Conservation (phyloP, 768 basidiomycete species). For the Xerocomellus amylosporus region DNA sequence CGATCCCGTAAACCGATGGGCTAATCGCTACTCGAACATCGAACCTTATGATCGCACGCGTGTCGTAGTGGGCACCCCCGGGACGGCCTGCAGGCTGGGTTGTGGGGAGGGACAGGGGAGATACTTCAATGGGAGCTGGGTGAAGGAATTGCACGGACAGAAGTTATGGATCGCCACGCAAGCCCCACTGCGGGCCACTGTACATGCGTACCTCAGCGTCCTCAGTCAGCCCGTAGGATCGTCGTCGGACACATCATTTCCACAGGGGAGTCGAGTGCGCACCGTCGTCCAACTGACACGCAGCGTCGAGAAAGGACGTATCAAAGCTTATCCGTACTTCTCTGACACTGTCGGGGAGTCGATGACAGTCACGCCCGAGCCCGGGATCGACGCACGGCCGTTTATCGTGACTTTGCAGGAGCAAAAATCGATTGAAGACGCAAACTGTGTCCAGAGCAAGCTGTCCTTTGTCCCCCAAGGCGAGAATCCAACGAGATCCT, state of each 20-base stretch:
- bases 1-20: slow-evolving; percentile 40
- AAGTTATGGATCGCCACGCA: slow-evolving; percentile 88
- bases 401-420: slow-evolving; percentile 59
- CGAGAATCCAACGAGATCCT: slow-evolving; percentile 28
- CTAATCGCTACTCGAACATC: slow-evolving; percentile 73
- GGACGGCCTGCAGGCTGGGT: slow-evolving; percentile 8
- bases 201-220: slow-evolving; percentile 74
- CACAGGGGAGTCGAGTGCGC: slow-evolving; percentile 47
- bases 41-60: slow-evolving; percentile 82
- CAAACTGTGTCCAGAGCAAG: slow-evolving; percentile 60
- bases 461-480: slow-evolving; percentile 49
- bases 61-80: slow-evolving; percentile 46
- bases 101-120: slow-evolving; percentile 36
- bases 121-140: slow-evolving; percentile 86
- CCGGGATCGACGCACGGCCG: slow-evolving; percentile 38
- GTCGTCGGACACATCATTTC: slow-evolving; percentile 30
- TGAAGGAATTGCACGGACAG: slow-evolving; percentile 66
- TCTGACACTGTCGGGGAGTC: slow-evolving; percentile 56
- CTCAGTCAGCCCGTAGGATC: slow-evolving; percentile 48
- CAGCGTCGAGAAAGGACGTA: slow-evolving; percentile 62
- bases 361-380: slow-evolving; percentile 45
- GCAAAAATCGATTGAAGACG: slow-evolving; percentile 46
- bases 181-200: slow-evolving; percentile 68
- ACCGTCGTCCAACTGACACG: slow-evolving; percentile 83
- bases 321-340: slow-evolving; percentile 80